Base-by-base conservation (phyloP, 2,329 filamentous ascomycete genomes). In the Pyrenophora seminiperda region DNA sequence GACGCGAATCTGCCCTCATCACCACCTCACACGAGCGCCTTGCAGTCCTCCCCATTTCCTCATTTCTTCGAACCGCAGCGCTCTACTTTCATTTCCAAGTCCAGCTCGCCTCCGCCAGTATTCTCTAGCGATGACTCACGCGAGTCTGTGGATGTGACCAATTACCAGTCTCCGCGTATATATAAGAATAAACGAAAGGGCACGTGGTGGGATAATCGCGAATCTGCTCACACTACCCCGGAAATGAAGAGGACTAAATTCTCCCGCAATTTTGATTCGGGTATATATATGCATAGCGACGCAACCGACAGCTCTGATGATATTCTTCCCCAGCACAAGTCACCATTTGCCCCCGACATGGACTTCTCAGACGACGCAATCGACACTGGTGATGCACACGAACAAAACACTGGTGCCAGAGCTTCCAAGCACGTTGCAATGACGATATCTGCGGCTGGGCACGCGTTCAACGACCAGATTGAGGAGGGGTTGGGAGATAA, bases 121-220 rank as follows among this genome's bases (percentile, higher is more conserved):
- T 72, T 72, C 51, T 72, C 70, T 14, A 70, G 66, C 29, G 67
- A 71, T 30, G 67, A 65, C 22, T 65, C 68, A 1, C 49, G 54
- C 3, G 66, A 68, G 17, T 63, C 56, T 2, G 63, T 58, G 3
- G 70, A 71, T 31, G 53, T 68, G 13, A 53, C 54, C 22, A 70
- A 71, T 31, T 72, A 72, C 38, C 52, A 65, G 22, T 64, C 67
- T 1, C 68, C 67, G 5, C 66, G 70, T 14, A 59, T 66, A 15
- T 50, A 57, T 45, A 72, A 72, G 53, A 59, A 68, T 34, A 72
- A 72, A 44, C 63, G 62, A 41, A 61, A 59, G 42, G 67, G 67
- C 39, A 49, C 63, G 9, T 72, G 70, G 70, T 71, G 63, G 56
- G 63, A 63, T 30, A 56, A 45, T 5, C 47, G 40, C 56, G 56